A percentile compares a stretch with the other conserved stretches of the same genome.
Evolutionary conservation across 257 asterid genomes (phyloP).

Genomic region (Perilla frutescens): DNA sequence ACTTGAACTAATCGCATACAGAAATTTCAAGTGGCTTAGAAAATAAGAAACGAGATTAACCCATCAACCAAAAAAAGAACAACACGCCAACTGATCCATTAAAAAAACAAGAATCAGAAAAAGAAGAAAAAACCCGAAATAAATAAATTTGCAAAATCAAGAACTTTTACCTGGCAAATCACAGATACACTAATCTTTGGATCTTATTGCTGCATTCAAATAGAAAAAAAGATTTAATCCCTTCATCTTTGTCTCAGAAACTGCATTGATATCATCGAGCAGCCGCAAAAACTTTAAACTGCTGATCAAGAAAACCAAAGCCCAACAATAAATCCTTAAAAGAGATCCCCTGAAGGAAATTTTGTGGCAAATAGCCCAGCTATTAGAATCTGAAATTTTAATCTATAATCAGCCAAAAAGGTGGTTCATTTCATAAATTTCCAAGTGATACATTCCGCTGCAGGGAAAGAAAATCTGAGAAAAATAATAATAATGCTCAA

Average conservation of each 20-base stretch:
- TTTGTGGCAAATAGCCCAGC: not conserved
- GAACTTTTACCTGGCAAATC: slow-evolving; percentile 44
- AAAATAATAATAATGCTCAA: no score
- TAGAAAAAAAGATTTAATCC: slow-evolving; percentile 21
- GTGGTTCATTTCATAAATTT: slow-evolving; percentile 8
- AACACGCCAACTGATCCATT: not conserved
- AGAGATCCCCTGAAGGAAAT: not conserved
- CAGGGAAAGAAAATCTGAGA: no score
- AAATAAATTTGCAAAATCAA: slow-evolving; percentile 15
- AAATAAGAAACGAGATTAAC: slow-evolving; percentile 10
- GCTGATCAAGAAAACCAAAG: slow-evolving; percentile 26
- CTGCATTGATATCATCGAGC: slow-evolving; percentile 52
- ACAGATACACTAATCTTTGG: slow-evolving; percentile 44
- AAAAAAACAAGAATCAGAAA: not conserved
- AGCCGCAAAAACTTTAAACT: slow-evolving; percentile 28
- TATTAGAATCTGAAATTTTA: slow-evolving; percentile 3
- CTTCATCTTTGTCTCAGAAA: slow-evolving; percentile 36
- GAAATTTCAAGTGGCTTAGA: slow-evolving; percentile 17
- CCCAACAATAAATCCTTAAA: slow-evolving; percentile 25
- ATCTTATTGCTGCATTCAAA: slow-evolving; percentile 60
- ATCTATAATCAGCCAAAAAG: slow-evolving; percentile 1
- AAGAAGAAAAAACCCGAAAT: not conserved
- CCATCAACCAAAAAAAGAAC: slow-evolving; percentile 1
- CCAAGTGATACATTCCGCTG: not conserved
- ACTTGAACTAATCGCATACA: slow-evolving; percentile 27